Conservation (phyloP, 495 filamentous ascomycete genomes). For the Neurospora discreta region DNA sequence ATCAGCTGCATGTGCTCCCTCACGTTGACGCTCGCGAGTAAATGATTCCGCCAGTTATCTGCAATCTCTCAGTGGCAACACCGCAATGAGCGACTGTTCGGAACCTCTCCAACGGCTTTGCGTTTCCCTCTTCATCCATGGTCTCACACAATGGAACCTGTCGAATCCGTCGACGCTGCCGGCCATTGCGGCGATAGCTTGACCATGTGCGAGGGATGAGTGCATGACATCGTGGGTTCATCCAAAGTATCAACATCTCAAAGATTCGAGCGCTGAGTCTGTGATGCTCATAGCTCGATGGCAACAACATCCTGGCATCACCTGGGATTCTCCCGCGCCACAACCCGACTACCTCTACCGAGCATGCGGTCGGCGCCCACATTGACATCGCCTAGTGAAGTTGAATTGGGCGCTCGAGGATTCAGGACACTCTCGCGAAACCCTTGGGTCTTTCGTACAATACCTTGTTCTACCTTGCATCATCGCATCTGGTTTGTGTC, state of each 20-base stretch:
- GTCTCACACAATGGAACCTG: too few species aligned
- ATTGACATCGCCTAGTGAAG: constrained; percentile 32
- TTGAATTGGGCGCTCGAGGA: background rate
- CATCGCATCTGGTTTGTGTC: too few species aligned
- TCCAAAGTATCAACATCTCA: too few species aligned
- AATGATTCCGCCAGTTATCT: background rate
- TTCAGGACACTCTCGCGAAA: too few species aligned
- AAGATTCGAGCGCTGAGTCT: background rate
- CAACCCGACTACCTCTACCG: constrained; percentile 32
- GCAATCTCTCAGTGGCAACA: background rate
- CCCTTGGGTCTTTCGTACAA: too few species aligned
- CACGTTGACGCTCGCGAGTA: background rate
- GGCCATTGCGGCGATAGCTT: constrained; percentile 32
- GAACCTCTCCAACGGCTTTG: too few species aligned
- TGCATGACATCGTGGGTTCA: constrained; percentile 33
- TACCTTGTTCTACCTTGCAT: too few species aligned
- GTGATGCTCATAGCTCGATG: constrained; percentile 20
- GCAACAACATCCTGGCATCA: constrained; percentile 28
- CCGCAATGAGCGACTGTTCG: too few species aligned
- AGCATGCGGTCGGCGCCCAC: constrained; percentile 33
- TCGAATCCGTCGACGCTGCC: constrained; percentile 1
- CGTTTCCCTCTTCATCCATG: too few species aligned
- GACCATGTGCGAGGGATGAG: constrained; percentile 39
- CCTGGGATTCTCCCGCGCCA: constrained; percentile 24
- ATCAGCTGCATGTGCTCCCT: background rate